Conservation (phyloP, 2,329 filamentous ascomycete species). For the Hypomyces perniciosus region DNA sequence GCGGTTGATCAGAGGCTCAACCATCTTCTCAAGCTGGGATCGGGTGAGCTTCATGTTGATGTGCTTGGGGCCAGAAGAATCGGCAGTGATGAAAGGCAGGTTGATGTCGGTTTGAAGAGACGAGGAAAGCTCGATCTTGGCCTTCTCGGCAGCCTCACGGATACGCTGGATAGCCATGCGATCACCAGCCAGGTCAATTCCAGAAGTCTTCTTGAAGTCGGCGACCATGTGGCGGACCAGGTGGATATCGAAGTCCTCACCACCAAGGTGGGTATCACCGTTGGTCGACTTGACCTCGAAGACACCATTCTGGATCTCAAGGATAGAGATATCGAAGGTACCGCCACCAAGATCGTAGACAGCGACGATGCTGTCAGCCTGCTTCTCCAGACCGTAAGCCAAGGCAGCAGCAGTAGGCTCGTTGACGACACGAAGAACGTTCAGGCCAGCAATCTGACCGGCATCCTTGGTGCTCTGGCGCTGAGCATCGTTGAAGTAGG, state of each 20-base stretch:
- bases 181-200: slow-evolving; percentile 82
- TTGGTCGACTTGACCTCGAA: slow-evolving; percentile 99
- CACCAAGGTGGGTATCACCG: slow-evolving; percentile 96
- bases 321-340: slow-evolving; percentile 98
- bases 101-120: slow-evolving; percentile 96
- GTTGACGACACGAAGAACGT: slow-evolving; percentile 96
- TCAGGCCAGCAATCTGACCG: slow-evolving; percentile 90
- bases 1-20: slow-evolving; percentile 79
- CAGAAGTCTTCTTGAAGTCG: slow-evolving; percentile 94
- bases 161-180: slow-evolving; percentile 99
- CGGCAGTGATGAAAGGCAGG: slow-evolving; percentile 96
- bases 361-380: slow-evolving; percentile 80
- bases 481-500: slow-evolving; percentile 98
- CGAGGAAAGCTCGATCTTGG: slow-evolving; percentile 97
- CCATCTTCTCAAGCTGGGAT: slow-evolving; percentile 86
- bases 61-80: slow-evolving; percentile 93
- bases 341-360: slow-evolving; percentile 98
- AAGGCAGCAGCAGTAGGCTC: slow-evolving; percentile 95
- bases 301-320: slow-evolving; percentile 95
- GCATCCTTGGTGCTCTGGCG: slow-evolving; percentile 98
- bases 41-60: slow-evolving; percentile 94
- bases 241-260: slow-evolving; percentile 95
- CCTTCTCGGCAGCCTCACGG: slow-evolving; percentile 97
- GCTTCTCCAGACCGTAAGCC: slow-evolving; percentile 94
- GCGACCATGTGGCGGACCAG: slow-evolving; percentile 90